Evolutionary conservation across 1,284 basidiomycete genomes (phyloP).

Genomic region (Golubevia sp.): DNA sequence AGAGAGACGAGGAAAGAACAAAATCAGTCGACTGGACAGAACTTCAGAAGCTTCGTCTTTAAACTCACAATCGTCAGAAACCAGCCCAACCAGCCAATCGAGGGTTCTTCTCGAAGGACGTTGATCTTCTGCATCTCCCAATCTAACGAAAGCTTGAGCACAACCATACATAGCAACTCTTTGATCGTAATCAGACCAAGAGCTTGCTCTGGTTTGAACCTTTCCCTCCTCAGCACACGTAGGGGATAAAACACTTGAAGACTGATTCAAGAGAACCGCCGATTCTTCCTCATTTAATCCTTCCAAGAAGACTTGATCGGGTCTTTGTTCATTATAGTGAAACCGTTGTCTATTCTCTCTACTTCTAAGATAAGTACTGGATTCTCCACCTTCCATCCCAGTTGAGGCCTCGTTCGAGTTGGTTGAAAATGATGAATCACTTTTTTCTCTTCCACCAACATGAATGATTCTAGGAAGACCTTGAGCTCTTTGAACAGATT

Average conservation of each 20-base stretch:
- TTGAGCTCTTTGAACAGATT: conserved; percentile 18
- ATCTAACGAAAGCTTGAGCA: conserved; percentile 21
- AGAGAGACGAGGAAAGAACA: background rate
- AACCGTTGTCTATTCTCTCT: no score
- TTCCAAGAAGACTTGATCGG: no score
- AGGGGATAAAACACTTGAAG: background rate
- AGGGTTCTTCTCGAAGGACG: background rate
- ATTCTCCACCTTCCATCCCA: no score
- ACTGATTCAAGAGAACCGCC: no score
- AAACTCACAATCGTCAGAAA: background rate
- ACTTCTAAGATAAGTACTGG: no score
- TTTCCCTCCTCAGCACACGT: background rate
- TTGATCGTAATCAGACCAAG: conserved; percentile 25
- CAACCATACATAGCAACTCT: conserved; percentile 26
- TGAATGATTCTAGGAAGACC: background rate
- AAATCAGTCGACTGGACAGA: no score
- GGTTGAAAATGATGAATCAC: no score
- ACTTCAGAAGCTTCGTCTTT: no score
- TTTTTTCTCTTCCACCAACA: no score
- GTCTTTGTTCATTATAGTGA: no score
- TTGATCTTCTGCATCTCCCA: background rate
- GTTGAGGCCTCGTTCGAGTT: no score
- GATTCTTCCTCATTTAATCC: no score
- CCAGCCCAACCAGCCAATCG: background rate
- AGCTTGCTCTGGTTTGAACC: background rate